A percentile compares a stretch with the other conserved stretches of the same genome.
Evolutionary conservation across 257 asterid genomes (phyloP).

Genomic region (Ligustrum vulgare): DNA sequence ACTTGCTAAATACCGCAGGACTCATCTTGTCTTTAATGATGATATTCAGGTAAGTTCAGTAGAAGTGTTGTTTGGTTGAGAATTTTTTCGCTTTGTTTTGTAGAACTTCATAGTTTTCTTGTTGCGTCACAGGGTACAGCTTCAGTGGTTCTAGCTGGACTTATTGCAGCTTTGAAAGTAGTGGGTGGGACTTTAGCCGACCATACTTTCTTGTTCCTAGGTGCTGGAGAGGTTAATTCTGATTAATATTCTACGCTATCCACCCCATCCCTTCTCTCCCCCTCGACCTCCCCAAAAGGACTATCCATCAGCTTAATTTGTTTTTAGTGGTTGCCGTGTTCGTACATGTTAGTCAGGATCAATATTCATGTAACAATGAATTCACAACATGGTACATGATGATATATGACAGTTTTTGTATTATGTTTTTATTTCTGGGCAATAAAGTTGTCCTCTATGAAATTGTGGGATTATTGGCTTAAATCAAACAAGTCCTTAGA

Average conservation of each 20-base stretch:
- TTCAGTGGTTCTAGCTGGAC: slow-evolving; percentile 84
- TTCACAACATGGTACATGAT: too few species aligned
- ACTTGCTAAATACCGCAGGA: slow-evolving; percentile 69
- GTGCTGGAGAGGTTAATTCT: slow-evolving; percentile 88
- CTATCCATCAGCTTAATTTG: too few species aligned
- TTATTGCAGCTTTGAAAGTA: slow-evolving; percentile 64
- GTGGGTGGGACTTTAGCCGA: slow-evolving; percentile 73
- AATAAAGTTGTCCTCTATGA: too few species aligned
- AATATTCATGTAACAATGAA: too few species aligned
- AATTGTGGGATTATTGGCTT: too few species aligned
- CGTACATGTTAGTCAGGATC: too few species aligned
- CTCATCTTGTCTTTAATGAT: slow-evolving; percentile 90
- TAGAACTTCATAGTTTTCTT: slow-evolving; percentile 1
- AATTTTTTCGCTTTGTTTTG: not conserved
- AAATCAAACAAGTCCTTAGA: too few species aligned
- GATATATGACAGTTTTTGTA: too few species aligned
- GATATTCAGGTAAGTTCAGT: slow-evolving; percentile 66
- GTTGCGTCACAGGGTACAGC: slow-evolving; percentile 75
- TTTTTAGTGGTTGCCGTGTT: too few species aligned
- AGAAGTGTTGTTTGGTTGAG: not conserved
- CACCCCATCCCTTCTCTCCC: too few species aligned
- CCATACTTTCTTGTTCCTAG: slow-evolving; percentile 87
- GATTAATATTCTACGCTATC: not conserved
- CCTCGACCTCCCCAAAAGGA: too few species aligned
- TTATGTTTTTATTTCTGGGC: too few species aligned